Evolutionary conservation across 2,329 filamentous ascomycete species (phyloP).

Genomic region (Fusarium camptoceras): DNA sequence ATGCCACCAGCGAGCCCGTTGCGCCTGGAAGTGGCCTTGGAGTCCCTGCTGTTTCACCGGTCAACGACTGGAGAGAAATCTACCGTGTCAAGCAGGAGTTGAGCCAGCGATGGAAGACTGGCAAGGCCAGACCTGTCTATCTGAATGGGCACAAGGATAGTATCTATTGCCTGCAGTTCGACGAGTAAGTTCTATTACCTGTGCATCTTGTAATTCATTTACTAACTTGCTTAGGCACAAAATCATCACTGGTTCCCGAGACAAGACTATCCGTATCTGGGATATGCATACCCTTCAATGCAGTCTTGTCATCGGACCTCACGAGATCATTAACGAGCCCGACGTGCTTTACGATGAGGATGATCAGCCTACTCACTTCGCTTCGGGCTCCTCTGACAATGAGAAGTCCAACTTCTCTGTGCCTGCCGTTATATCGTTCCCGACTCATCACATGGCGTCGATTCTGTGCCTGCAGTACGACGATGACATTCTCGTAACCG

Average conservation of each 20-base stretch:
- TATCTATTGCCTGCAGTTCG: slow-evolving; percentile 98
- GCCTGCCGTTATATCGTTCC: slow-evolving; percentile 68
- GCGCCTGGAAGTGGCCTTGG: slow-evolving; percentile 67
- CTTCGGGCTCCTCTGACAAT: slow-evolving; percentile 64
- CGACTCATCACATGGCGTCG: slow-evolving; percentile 84
- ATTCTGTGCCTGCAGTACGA: slow-evolving; percentile 97
- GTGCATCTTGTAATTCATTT: background rate
- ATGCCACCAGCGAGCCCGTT: slow-evolving; percentile 66
- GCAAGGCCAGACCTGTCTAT: slow-evolving; percentile 84
- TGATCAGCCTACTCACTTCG: slow-evolving; percentile 65
- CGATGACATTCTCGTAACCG: slow-evolving; percentile 90
- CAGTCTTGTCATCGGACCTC: slow-evolving; percentile 85
- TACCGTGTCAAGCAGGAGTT: slow-evolving; percentile 82
- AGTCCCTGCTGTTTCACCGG: slow-evolving; percentile 65
- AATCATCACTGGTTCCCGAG: slow-evolving; percentile 95
- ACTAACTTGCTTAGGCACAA: slow-evolving; percentile 73
- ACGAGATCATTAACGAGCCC: slow-evolving; percentile 67
- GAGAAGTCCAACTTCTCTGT: slow-evolving; percentile 59
- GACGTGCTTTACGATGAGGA: slow-evolving; percentile 64
- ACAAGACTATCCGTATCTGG: slow-evolving; percentile 96
- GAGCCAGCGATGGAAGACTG: slow-evolving; percentile 81
- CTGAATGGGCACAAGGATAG: slow-evolving; percentile 94
- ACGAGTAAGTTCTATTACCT: slow-evolving; percentile 76
- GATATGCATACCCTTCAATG: slow-evolving; percentile 91
- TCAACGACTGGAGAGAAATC: slow-evolving; percentile 87